Evolutionary conservation across 2,329 filamentous ascomycete species (phyloP).

Genomic region (Amesomyces nigricolor): DNA sequence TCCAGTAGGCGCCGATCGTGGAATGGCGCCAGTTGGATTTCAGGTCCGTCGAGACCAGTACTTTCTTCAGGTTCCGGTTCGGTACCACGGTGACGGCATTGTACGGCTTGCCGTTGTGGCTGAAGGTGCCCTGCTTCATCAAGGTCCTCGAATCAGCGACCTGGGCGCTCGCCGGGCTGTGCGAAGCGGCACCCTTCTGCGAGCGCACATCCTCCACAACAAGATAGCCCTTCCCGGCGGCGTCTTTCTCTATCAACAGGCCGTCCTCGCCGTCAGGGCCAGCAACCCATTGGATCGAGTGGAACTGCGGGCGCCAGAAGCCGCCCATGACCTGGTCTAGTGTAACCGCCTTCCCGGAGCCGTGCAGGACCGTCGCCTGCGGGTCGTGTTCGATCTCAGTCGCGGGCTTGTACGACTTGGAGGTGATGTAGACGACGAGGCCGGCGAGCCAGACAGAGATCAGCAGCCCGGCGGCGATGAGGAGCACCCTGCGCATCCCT

Average conservation of each 20-base stretch:
- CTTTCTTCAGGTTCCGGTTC: slow-evolving; percentile 77
- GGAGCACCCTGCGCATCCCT: slow-evolving; percentile 56
- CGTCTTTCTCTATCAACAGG: slow-evolving; percentile 68
- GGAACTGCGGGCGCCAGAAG: slow-evolving; percentile 57
- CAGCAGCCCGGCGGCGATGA: slow-evolving; percentile 56
- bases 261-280: slow-evolving; percentile 76
- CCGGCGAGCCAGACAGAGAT: slow-evolving; percentile 64
- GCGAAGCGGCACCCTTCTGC: slow-evolving; percentile 39
- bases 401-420: slow-evolving; percentile 60
- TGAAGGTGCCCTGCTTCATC: slow-evolving; percentile 65
- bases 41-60: slow-evolving; percentile 69
- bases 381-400: slow-evolving; percentile 62
- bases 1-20: slow-evolving; percentile 79
- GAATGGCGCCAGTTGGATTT: slow-evolving; percentile 87
- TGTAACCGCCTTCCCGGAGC: slow-evolving; percentile 66
- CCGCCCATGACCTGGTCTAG: slow-evolving; percentile 65
- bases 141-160: slow-evolving; percentile 55
- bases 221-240: slow-evolving; percentile 63
- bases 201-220: slow-evolving; percentile 79
- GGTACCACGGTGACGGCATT: slow-evolving; percentile 62
- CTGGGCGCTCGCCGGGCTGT: slow-evolving; percentile 32
- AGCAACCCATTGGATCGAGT: slow-evolving; percentile 70
- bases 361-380: slow-evolving; percentile 52
- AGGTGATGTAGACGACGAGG: slow-evolving; percentile 59
- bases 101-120: slow-evolving; percentile 50